Percentiles rank a stretch among this genome's conserved stretches.
Evolutionary conservation across 1,284 basidiomycete species (phyloP).

Genomic region (Malassezia globosa): DNA sequence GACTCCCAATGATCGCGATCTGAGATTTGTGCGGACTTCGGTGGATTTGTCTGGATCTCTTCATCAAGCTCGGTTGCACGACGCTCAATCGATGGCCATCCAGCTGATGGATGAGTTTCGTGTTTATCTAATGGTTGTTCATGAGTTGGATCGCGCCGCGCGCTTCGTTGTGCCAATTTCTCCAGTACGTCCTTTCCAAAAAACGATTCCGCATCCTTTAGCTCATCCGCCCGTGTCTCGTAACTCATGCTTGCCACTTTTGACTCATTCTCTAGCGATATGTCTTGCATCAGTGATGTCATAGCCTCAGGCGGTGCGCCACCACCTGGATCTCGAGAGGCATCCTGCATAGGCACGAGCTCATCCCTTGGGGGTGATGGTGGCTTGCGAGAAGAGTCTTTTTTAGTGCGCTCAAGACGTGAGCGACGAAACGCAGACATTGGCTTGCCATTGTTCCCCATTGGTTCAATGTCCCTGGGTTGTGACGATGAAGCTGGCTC

Average conservation of each 20-base stretch:
- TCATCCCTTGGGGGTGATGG: not conserved
- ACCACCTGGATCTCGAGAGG: slow-evolving; percentile 34
- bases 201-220: slow-evolving; percentile 27
- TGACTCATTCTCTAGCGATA: slow-evolving; percentile 30
- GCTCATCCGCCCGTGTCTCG: slow-evolving; percentile 26
- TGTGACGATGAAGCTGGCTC: not conserved
- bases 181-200: slow-evolving; percentile 36
- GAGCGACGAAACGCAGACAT: slow-evolving; percentile 42
- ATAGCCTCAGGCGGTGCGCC: slow-evolving; percentile 32
- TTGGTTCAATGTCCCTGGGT: too few relatives aligned
- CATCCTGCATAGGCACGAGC: slow-evolving; percentile 11
- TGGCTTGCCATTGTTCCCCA: slow-evolving; percentile 19
- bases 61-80: not conserved
- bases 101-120: not conserved
- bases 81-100: not conserved
- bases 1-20: slow-evolving; percentile 52
- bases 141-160: not conserved
- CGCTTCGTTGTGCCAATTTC: slow-evolving; percentile 20
- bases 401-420: slow-evolving; percentile 11
- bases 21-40: slow-evolving; percentile 4
- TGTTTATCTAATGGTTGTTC: too few relatives aligned
- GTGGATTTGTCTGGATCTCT: slow-evolving; percentile 9
- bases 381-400: not conserved
- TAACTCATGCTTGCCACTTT: slow-evolving; percentile 34
- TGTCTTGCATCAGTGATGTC: slow-evolving; percentile 21